Percentiles rank a stretch among this genome's conserved stretches.
phyloP scores from a whole-genome alignment of 441 rosid species.

The Croton setiger region DNA sequence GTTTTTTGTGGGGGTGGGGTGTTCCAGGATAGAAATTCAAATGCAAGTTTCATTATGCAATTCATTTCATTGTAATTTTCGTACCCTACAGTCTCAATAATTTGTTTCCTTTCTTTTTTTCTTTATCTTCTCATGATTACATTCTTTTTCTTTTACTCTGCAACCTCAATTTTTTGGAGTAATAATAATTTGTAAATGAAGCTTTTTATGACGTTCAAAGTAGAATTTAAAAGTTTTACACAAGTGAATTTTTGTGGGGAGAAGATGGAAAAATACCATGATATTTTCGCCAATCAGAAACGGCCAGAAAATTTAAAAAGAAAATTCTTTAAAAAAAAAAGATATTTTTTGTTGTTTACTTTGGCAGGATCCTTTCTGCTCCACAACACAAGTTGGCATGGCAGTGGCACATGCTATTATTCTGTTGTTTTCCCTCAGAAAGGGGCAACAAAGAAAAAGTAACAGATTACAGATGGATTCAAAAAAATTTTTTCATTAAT shows the following conservation, averaged over 20 bases:
- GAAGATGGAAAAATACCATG: no score
- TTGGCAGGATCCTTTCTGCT: no score
- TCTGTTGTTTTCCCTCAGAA: no score
- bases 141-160: not conserved
- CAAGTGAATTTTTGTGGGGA: no score
- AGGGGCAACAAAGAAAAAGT: no score
- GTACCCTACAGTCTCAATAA: no score
- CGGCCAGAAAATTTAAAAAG: no score
- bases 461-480: no score
- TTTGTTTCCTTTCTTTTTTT: not conserved
- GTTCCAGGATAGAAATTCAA: not conserved
- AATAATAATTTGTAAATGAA: not conserved
- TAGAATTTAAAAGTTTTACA: not conserved
- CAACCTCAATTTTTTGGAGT: not conserved
- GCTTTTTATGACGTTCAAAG: not conserved
- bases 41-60: not conserved
- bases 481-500: no score
- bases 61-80: not conserved
- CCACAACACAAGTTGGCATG: no score
- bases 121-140: not conserved
- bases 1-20: conserved; percentile 11
- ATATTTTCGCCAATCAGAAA: no score
- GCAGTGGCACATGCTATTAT: no score
- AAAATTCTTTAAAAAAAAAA: not conserved
- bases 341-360: not conserved